phyloP scores from a whole-genome alignment of 2,329 filamentous ascomycete genomes.

The Fusarium sp. region DNA sequence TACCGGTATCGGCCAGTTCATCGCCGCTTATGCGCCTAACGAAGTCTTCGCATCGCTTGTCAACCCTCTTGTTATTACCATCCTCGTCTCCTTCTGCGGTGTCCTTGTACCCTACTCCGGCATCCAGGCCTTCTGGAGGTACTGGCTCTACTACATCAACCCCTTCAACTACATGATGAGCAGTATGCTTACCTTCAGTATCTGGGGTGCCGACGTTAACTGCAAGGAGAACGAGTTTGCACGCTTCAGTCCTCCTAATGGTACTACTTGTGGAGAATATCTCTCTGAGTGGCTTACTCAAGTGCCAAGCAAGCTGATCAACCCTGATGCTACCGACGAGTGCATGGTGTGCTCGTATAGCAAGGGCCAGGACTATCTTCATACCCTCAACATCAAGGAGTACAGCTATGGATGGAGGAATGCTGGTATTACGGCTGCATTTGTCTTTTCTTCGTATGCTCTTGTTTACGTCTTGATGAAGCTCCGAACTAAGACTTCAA shows the following conservation, averaged over 20 bases:
- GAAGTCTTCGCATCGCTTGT: slow-evolving; percentile 69
- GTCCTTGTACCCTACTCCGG: slow-evolving; percentile 76
- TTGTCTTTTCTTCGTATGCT: slow-evolving; percentile 66
- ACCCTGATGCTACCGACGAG: slow-evolving; percentile 66
- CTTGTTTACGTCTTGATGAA: slow-evolving; percentile 62
- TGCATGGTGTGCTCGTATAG: slow-evolving; percentile 73
- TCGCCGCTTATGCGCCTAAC: slow-evolving; percentile 73
- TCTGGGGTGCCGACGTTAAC: slow-evolving; percentile 60
- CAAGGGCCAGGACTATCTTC: slow-evolving; percentile 69
- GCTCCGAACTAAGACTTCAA: slow-evolving; percentile 61
- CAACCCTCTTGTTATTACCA: slow-evolving; percentile 67
- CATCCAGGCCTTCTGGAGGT: slow-evolving; percentile 75
- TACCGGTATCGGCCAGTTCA: slow-evolving; percentile 71
- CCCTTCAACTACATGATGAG: slow-evolving; percentile 73
- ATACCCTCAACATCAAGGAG: slow-evolving; percentile 68
- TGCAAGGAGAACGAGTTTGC: slow-evolving; percentile 65
- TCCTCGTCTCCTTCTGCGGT: slow-evolving; percentile 78
- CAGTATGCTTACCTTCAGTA: slow-evolving; percentile 64
- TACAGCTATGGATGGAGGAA: slow-evolving; percentile 77
- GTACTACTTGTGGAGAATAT: slow-evolving; percentile 69
- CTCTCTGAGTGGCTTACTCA: slow-evolving; percentile 62
- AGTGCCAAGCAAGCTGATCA: slow-evolving; percentile 64
- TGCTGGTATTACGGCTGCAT: slow-evolving; percentile 69
- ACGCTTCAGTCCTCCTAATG: slow-evolving; percentile 62
- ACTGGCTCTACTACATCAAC: slow-evolving; percentile 73